These are phyloP conservation scores for Clarireedia sp. DNA, from an alignment of 2,329 filamentous ascomycete species.

Conservation along the genomic window DNA sequence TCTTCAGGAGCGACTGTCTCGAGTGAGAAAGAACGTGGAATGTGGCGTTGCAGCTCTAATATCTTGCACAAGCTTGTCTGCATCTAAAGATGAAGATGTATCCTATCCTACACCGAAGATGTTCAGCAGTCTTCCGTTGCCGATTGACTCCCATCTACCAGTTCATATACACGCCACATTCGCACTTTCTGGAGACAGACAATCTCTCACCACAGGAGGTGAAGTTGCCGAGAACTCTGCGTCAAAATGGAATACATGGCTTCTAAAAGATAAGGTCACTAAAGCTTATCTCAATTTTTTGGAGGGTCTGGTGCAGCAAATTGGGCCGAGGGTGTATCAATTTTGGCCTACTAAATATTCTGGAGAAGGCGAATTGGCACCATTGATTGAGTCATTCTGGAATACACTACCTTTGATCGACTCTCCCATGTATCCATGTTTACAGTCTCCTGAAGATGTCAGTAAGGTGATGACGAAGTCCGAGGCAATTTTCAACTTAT, in stretches of 20 bases:
- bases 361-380: conserved; percentile 9
- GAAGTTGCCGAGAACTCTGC: conserved; percentile 10
- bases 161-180: conserved; percentile 29
- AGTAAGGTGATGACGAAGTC: conserved; percentile 10
- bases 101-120: neutral
- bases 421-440: conserved; percentile 17
- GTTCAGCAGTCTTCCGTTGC: conserved; percentile 5
- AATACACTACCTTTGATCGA: conserved; percentile 13
- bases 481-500: conserved; percentile 22
- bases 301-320: conserved; percentile 9
- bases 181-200: conserved; percentile 25
- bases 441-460: neutral
- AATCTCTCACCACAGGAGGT: conserved; percentile 19
- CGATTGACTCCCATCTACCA: conserved; percentile 20
- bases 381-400: conserved; percentile 20
- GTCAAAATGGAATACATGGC: conserved; percentile 22
- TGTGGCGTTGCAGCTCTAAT: conserved; percentile 20
- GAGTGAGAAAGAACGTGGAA: conserved; percentile 18
- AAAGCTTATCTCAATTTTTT: conserved; percentile 24
- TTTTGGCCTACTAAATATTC: conserved; percentile 21
- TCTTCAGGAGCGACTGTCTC: conserved; percentile 11
- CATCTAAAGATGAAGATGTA: neutral
- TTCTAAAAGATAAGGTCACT: conserved; percentile 19
- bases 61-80: neutral
- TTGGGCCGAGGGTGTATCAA: conserved; percentile 12